A percentile compares a stretch with the other conserved stretches of the same genome.
Conservation (phyloP, 2,329 filamentous ascomycete species). For the Trichoderma harzianum region DNA sequence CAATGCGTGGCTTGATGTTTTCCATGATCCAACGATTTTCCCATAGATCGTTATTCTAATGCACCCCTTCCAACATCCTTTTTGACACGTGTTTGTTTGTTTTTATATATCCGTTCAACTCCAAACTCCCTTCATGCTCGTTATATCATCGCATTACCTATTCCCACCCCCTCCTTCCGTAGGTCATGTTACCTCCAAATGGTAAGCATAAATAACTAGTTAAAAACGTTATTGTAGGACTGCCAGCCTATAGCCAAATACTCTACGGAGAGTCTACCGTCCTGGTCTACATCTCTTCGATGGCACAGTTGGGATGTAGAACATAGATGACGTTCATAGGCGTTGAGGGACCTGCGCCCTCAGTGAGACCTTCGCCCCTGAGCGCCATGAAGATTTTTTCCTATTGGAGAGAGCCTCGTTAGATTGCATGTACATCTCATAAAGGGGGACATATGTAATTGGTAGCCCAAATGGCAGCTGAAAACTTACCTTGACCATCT, state of each 20-base stretch:
- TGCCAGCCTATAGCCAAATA: neutral
- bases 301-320: constrained; percentile 87
- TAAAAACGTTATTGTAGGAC: neutral
- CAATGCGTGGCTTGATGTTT: neutral
- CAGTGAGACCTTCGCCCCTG: constrained; percentile 56
- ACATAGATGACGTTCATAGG: constrained; percentile 65
- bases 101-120: constrained; percentile 17
- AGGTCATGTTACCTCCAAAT: neutral
- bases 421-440: neutral
- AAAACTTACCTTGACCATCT: constrained; percentile 86
- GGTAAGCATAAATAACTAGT: neutral
- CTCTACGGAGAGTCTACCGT: neutral
- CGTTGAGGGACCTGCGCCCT: constrained; percentile 43
- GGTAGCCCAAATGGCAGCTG: constrained; percentile 20
- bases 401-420: constrained; percentile 51
- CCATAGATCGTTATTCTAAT: neutral
- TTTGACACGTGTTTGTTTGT: constrained; percentile 46
- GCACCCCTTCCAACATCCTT: neutral
- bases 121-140: constrained; percentile 19
- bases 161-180: neutral
- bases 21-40: neutral
- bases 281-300: constrained; percentile 56
- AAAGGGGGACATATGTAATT: constrained; percentile 45
- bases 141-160: neutral
- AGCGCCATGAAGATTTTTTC: constrained; percentile 88